Evolutionary conservation across 2,329 filamentous ascomycete species (phyloP).

Genomic region (Exserohilum turcica): DNA sequence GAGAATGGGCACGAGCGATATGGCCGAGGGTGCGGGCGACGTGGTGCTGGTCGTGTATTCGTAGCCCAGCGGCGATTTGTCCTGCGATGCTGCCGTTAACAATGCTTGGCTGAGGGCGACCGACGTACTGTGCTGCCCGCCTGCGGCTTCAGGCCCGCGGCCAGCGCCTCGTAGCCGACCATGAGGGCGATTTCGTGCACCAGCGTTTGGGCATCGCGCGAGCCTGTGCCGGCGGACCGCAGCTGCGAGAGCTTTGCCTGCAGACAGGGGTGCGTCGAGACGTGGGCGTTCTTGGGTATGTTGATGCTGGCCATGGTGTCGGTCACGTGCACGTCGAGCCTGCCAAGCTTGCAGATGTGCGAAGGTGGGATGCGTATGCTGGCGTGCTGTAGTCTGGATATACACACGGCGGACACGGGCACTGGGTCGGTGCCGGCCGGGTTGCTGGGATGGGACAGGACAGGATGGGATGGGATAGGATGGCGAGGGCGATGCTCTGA

Average conservation of each 20-base stretch:
- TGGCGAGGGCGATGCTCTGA: no score
- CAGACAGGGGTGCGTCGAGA: constrained; percentile 86
- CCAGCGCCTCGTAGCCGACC: constrained; percentile 80
- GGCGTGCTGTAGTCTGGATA: no score
- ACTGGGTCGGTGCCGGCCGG: constrained; percentile 4
- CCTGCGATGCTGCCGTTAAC: constrained; percentile 56
- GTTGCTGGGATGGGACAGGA: constrained; percentile 13
- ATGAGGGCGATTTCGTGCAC: constrained; percentile 87
- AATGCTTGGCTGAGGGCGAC: no score
- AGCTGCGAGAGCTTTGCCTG: constrained; percentile 88
- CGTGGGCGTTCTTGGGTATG: constrained; percentile 65
- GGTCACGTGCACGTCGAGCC: not conserved
- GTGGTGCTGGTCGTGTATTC: constrained; percentile 71
- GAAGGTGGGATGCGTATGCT: no score
- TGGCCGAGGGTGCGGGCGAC: constrained; percentile 65
- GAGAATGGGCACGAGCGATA: constrained; percentile 90
- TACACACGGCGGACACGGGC: no score
- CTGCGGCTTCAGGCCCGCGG: constrained; percentile 61
- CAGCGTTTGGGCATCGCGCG: constrained; percentile 78
- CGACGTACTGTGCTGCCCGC: constrained; percentile 68
- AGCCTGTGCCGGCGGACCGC: constrained; percentile 70
- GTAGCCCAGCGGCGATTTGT: constrained; percentile 77
- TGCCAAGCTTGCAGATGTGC: not conserved
- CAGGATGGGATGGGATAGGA: not conserved
- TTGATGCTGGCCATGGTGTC: constrained; percentile 46